phyloP scores from a whole-genome alignment of 345 rosid species.

The Eucalyptus leucophloia region DNA sequence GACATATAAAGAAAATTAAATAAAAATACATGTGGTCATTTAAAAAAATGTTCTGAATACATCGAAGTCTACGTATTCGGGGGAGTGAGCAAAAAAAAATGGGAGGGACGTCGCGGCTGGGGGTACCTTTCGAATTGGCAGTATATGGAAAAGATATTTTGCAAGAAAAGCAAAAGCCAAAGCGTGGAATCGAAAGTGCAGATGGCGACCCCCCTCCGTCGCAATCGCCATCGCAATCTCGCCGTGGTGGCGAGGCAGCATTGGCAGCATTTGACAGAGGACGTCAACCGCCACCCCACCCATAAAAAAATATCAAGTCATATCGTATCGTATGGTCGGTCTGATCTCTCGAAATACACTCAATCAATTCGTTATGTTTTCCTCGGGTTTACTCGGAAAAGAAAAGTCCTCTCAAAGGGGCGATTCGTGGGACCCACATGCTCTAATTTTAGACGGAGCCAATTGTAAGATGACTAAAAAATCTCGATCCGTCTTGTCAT shows the following conservation, averaged over 20 bases:
- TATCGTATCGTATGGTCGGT: accelerated
- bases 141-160: neutral
- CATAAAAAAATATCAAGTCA: neutral
- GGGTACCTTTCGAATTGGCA: neutral
- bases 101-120: neutral
- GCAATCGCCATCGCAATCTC: neutral
- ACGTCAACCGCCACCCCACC: neutral
- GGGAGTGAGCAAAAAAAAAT: neutral
- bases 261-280: neutral
- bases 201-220: neutral
- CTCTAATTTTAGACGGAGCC: neutral
- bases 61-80: neutral
- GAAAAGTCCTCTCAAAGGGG: neutral
- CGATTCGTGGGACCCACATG: neutral
- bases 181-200: neutral
- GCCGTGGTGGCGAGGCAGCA: neutral
- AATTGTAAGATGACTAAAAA: neutral
- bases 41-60: neutral
- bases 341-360: neutral
- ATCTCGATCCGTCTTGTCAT: neutral
- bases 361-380: neutral
- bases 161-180: neutral
- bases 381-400: neutral
- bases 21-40: neutral
- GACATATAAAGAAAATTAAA: neutral